Evolutionary conservation across 2,329 filamentous ascomycete species (phyloP), one percentile per base, ranked within the genome.

Genomic region (Colletotrichum siamense): DNA sequence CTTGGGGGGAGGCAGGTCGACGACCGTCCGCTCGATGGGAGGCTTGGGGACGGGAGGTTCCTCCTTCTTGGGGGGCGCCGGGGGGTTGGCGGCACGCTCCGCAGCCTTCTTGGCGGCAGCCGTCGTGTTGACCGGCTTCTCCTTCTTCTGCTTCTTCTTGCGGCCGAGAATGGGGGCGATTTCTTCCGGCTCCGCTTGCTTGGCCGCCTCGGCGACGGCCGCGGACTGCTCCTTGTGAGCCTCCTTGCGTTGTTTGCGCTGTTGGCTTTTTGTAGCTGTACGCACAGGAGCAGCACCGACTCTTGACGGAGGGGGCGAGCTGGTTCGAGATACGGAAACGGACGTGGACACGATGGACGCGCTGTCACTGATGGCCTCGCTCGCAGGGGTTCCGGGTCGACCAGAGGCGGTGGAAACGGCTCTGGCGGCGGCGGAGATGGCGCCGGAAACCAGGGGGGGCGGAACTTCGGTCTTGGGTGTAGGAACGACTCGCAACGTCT

Each of bases 71-170:
- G 79, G 71, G 16, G 75, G 61, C 28, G 76, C 61, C 16, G 73
- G 22, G 8, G 76, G 65, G 9, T 70, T 30, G 13, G 71, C 39
- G 8, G 52, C 62, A 8, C 71, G 66, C 57, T 78, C 77, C 70
- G 76, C 62, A 15, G 36, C 36, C 22, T 79, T 77, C 71, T 80
- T 78, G 10, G 66, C 49, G 22, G 72, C 59, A 65, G 77, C 71
- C 1, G 79, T 69, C 22, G 66, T 32, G n/a, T 22, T 64, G 9
- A 71, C 39, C 16, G 84, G 83, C 80, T 91, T 93, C 80, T 94
- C 92, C 85, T 95, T 96, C 88, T 95, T 96, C 82, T 95, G 92
- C 86, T 96, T 97, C 88, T 95, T 96, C 88, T 96, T 96, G 69
- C 95, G 91, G 39, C 94, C 94, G 65, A 95, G 83, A 55, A 98